phyloP scores from a whole-genome alignment of 2,329 filamentous ascomycete genomes.

The Teratosphaeria gauchensis region DNA sequence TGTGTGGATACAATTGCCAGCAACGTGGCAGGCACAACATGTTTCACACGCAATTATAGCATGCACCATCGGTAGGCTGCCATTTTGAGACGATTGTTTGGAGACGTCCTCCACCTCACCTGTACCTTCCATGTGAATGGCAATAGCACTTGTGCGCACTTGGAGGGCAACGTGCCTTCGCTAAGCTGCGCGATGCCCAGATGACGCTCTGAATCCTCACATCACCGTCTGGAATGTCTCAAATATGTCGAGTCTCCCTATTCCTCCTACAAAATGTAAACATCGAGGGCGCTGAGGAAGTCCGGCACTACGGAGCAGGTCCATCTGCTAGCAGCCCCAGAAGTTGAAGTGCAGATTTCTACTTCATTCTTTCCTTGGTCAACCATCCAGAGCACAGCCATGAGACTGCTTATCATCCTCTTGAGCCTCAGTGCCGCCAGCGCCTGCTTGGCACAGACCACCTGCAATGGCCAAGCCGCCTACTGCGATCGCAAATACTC shows the following conservation, averaged over 20 bases:
- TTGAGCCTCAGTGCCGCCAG: not conserved
- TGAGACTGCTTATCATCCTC: not conserved
- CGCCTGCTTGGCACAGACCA: not conserved
- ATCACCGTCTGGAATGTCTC: not conserved
- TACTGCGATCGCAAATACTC: slow-evolving; percentile 51
- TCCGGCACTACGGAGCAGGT: not conserved
- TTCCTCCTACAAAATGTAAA: not conserved
- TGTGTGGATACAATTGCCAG: not conserved
- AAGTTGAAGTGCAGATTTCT: too few species aligned
- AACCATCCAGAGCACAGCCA: not conserved
- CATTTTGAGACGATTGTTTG: not conserved
- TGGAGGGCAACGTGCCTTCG: not conserved
- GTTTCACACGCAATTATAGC: not conserved
- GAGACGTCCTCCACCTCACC: not conserved
- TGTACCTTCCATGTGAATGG: not conserved
- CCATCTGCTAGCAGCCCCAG: too few species aligned
- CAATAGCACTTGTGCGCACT: not conserved
- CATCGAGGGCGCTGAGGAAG: not conserved
- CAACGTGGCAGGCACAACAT: not conserved
- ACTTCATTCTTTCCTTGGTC: too few species aligned
- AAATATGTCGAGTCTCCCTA: not conserved
- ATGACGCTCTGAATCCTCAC: not conserved
- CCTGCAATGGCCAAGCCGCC: slow-evolving; percentile 49
- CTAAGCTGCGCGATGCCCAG: not conserved
- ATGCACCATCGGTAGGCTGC: not conserved